Evolutionary conservation across 2,329 filamentous ascomycete species (phyloP).

Genomic region (Colletotrichum magnum): DNA sequence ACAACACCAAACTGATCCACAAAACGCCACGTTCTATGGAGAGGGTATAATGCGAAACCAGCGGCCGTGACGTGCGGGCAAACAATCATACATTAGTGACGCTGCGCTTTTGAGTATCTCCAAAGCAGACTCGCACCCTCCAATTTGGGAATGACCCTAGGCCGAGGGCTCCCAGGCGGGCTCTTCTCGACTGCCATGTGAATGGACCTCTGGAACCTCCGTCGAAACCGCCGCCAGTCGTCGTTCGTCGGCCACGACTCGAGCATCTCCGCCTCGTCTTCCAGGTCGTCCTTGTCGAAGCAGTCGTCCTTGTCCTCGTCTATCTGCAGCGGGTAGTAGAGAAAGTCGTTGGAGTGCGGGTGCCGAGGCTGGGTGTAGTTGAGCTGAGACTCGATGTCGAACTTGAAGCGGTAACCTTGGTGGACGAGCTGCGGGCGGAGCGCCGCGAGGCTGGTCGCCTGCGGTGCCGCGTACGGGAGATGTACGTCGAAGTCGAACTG

Average conservation of each 20-base stretch:
- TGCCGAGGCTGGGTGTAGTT: conserved; percentile 58
- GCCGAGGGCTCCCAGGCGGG: conserved; percentile 25
- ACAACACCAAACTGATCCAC: neutral
- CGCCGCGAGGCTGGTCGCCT: conserved; percentile 36
- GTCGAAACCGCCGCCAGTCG: conserved; percentile 55
- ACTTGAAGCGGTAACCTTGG: conserved; percentile 62
- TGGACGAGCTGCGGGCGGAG: conserved; percentile 57
- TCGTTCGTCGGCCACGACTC: conserved; percentile 58
- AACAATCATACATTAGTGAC: conserved; percentile 6
- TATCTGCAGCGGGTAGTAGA: conserved; percentile 53
- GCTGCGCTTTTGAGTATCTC: conserved; percentile 39
- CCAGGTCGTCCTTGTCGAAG: conserved; percentile 40
- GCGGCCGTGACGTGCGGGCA: neutral
- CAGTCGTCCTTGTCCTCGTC: conserved; percentile 48
- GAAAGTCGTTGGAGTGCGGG: conserved; percentile 57
- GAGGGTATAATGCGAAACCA: conserved; percentile 21
- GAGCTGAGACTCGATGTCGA: conserved; percentile 62
- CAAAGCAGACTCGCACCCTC: conserved; percentile 42
- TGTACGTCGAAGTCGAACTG: conserved; percentile 58
- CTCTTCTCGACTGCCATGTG: conserved; percentile 51
- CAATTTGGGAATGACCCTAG: conserved; percentile 33
- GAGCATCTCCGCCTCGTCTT: conserved; percentile 48
- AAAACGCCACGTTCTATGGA: neutral
- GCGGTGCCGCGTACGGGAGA: conserved; percentile 43
- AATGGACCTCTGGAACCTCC: conserved; percentile 51